These are phyloP conservation scores for Phlebopus sp. DNA, from an alignment of 1,284 basidiomycete genomes.

Conservation along the genomic window DNA sequence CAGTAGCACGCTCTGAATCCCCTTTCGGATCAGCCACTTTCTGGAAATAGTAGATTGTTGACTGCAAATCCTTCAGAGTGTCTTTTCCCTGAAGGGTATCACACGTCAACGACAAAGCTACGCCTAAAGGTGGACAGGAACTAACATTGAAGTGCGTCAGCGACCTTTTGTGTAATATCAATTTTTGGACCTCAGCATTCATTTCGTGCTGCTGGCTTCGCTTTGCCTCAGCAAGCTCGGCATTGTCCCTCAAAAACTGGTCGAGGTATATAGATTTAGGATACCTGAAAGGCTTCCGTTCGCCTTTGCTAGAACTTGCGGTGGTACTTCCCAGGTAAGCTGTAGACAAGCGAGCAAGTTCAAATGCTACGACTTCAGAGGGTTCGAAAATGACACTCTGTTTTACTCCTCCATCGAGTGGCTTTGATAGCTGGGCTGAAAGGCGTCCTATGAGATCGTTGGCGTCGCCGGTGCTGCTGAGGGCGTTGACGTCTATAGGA, in stretches of 20 bases:
- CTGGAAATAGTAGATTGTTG: slow-evolving; percentile 67
- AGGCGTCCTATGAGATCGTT: slow-evolving; percentile 63
- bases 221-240: slow-evolving; percentile 48
- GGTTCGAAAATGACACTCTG: slow-evolving; percentile 59
- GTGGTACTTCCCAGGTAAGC: slow-evolving; percentile 1
- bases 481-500: slow-evolving; percentile 38
- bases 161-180: slow-evolving; percentile 44
- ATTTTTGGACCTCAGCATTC: slow-evolving; percentile 43
- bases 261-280: slow-evolving; percentile 68
- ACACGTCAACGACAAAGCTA: not conserved
- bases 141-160: slow-evolving; percentile 57
- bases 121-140: slow-evolving; percentile 2
- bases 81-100: slow-evolving; percentile 50
- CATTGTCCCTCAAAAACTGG: slow-evolving; percentile 61
- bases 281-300: slow-evolving; percentile 52
- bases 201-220: slow-evolving; percentile 44
- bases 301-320: slow-evolving; percentile 24
- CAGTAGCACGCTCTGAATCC: slow-evolving; percentile 44
- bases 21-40: slow-evolving; percentile 51
- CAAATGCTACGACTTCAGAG: slow-evolving; percentile 61
- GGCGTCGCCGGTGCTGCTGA: slow-evolving; percentile 24
- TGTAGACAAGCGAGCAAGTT: slow-evolving; percentile 37
- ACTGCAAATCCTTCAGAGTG: slow-evolving; percentile 54
- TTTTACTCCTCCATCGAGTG: slow-evolving; percentile 20
- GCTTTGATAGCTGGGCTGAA: slow-evolving; percentile 43